These are phyloP conservation scores for Curvularia hawaiiensis DNA, from an alignment of 2,329 filamentous ascomycete genomes.

Conservation along the genomic window DNA sequence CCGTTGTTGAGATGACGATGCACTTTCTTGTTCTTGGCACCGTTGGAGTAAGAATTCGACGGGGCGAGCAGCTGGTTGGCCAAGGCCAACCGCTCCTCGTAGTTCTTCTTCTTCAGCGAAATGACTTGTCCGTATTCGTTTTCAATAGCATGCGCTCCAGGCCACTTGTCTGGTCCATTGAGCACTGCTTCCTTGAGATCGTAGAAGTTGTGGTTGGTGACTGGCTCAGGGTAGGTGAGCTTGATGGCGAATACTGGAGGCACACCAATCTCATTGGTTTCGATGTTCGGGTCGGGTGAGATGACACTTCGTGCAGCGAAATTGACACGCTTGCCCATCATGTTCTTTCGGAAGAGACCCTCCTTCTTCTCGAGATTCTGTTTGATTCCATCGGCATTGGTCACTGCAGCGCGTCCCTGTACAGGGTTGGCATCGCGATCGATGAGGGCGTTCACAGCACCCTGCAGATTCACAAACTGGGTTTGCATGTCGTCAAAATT, in stretches of 20 bases:
- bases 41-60: conserved; percentile 73
- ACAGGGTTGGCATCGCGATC: conserved; percentile 87
- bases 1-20: conserved; percentile 95
- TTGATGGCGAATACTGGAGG: conserved; percentile 97
- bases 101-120: conserved; percentile 83
- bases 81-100: conserved; percentile 84
- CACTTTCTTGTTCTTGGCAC: conserved; percentile 90
- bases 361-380: conserved; percentile 99
- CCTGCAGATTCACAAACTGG: conserved; percentile 83
- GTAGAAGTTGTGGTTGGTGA: conserved; percentile 95
- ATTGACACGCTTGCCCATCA: conserved; percentile 99
- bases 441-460: conserved; percentile 88
- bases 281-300: conserved; percentile 96
- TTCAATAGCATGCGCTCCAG: conserved; percentile 91
- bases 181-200: conserved; percentile 96
- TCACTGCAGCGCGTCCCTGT: conserved; percentile 75
- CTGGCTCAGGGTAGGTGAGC: conserved; percentile 94
- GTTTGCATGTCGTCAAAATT: conserved; percentile 79
- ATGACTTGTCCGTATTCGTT: conserved; percentile 94
- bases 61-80: conserved; percentile 93
- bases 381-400: conserved; percentile 93
- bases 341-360: conserved; percentile 96
- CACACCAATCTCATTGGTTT: conserved; percentile 98
- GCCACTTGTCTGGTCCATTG: conserved; percentile 92
- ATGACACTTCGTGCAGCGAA: conserved; percentile 98